Base-by-base conservation (phyloP, 2,329 filamentous ascomycete species). In the Seiridium unicorne region DNA sequence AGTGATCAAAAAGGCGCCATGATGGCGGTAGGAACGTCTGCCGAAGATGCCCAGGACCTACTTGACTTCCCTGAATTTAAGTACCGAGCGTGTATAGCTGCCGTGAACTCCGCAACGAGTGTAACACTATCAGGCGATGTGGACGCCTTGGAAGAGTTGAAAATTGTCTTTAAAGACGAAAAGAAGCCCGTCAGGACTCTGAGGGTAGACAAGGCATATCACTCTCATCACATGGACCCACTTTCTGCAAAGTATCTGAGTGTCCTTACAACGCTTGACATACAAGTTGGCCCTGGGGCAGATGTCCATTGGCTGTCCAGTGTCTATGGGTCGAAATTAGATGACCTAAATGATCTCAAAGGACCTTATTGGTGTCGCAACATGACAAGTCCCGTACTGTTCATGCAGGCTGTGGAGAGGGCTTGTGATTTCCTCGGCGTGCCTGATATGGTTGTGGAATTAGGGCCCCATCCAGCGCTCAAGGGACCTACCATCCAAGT, bases 121-220 rank as follows among this genome's bases (percentile, higher is more conserved):
- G 62, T 69, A 8, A 74, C 71, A 1, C 38, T 74, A 0, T 69
- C 67, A 31, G 73, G 73, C 6, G 68, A 73, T 44, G 51, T 36
- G 1, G 61, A 64, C 6, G 63, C 65, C 2, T 63, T 76, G 3
- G 38, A 65, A 0, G 61, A 67, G 34, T 53, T 69, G 0, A 44
- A 62, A 32, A 54, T 51, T 0, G 32, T 67, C 1, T 38, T 70
- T 0, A 51, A 64, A 3, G 61, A 60, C 5, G 51, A 62, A 1
- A 42, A 58, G 10, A 56, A 62, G 2, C 70, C 75, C 48, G 58
- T 63, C 2, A 60, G 71, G 4, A 46, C 47, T 2, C 66, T 78
- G 0, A 66, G 67, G 11, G 72, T 76, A 6, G 70, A 75, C 54
- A 72, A 58, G 10, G 76, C 76, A 0, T 79, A 78, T 60, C 74